phyloP scores from a whole-genome alignment of 495 filamentous ascomycete genomes.

The Neurospora cerealis region DNA sequence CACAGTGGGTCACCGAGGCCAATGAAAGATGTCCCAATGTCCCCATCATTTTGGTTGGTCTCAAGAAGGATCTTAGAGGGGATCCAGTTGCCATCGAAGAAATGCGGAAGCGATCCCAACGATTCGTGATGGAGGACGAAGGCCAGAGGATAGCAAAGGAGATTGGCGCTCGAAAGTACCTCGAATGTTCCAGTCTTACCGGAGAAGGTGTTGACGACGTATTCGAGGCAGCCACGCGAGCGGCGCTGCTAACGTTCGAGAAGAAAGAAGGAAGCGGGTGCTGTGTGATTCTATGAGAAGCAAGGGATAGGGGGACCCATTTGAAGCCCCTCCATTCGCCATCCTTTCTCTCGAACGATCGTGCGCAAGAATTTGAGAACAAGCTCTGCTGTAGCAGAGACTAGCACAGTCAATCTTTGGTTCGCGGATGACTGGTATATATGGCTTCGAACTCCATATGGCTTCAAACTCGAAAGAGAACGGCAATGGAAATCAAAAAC shows the following conservation, averaged over 20 bases:
- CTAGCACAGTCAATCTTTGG: background rate
- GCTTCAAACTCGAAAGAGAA: background rate
- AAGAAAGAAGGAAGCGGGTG: slow-evolving; percentile 74
- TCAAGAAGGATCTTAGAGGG: slow-evolving; percentile 96
- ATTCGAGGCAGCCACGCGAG: slow-evolving; percentile 93
- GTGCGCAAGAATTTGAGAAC: background rate
- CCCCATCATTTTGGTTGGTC: slow-evolving; percentile 89
- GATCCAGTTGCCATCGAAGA: slow-evolving; percentile 91
- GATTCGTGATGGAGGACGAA: slow-evolving; percentile 72
- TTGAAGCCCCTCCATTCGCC: background rate
- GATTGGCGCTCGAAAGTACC: slow-evolving; percentile 88
- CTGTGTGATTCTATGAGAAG: slow-evolving; percentile 79
- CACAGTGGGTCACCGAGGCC: slow-evolving; percentile 92
- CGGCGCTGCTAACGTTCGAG: slow-evolving; percentile 87
- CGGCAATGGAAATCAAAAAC: background rate
- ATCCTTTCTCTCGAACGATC: background rate
- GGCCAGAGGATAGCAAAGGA: slow-evolving; percentile 71
- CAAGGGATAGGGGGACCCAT: background rate
- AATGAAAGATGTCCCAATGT: slow-evolving; percentile 88
- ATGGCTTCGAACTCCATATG: background rate
- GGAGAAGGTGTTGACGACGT: slow-evolving; percentile 98
- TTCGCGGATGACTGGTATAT: background rate
- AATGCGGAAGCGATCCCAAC: slow-evolving; percentile 88
- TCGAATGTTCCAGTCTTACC: slow-evolving; percentile 94
- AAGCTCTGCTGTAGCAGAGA: background rate